Base-by-base conservation (phyloP, 2,329 filamentous ascomycete species). In the Arthroderma sp. region DNA sequence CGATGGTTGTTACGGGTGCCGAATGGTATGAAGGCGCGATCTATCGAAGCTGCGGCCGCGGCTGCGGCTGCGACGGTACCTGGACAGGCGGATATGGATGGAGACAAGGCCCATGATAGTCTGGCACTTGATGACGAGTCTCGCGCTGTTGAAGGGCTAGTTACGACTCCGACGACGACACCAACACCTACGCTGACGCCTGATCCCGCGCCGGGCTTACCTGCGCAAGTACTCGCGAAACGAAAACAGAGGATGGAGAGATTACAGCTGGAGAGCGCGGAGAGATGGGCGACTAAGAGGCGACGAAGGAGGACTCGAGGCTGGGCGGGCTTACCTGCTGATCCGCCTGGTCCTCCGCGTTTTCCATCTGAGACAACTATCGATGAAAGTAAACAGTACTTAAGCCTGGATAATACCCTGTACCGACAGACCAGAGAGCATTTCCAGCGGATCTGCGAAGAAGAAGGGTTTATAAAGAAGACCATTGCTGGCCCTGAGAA, bases 361-460 rank as follows among this genome's bases (percentile, higher is more conserved):
- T 91, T 86, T 51, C 83, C 83, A 1, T 89, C 84, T 0, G 85
- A 91, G 61, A 88, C 82, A 8, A 88, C 84, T 0, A 75, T 91
- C 47, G 81, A 85, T 51, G 83, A 89, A 62, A 81, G 82, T 56
- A 85, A 86, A 56, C 71, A 72, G 8, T 82, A 80, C 48, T 68
- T 93, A 29, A 69, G 66, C 33, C 68, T 93, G 31, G 75, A 82
- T 54, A 75, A 72, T 40, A 61, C 69, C 1, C 66, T 74, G 36
- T 91, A 91, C 58, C 72, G 71, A 30, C 65, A 75, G 47, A 61
- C 86, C 10, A 75, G 85, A 29, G 70, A 78, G 40, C 73, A 75
- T 29, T 91, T 87, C 51, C 74, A 81, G 53, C 66, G 65, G 6
- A 83, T 91, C 9, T 89, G 85, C 56, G 72, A 78, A 49, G 74